A percentile compares a stretch with the other conserved stretches of the same genome.
phyloP scores from a whole-genome alignment of 345 rosid genomes.

The Populus davidiana region DNA sequence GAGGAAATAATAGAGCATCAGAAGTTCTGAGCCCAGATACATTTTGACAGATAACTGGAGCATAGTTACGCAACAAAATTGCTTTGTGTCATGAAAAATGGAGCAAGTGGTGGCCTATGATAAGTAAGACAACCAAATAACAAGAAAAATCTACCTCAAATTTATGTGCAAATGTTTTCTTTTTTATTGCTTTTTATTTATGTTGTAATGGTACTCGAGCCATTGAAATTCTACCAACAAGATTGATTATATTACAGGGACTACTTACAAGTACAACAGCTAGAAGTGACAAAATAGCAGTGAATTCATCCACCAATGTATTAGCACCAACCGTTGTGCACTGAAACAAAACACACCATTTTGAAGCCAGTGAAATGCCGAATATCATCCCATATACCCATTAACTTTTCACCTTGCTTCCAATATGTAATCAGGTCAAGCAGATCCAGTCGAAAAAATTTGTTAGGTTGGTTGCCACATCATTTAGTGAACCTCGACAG shows the following conservation, averaged over 20 bases:
- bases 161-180: not conserved
- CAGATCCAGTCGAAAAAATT: constrained; percentile 14
- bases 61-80: no score
- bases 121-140: not conserved
- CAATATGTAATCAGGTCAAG: not conserved
- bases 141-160: not conserved
- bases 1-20: not conserved
- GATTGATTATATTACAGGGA: not conserved
- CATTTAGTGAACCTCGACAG: not conserved
- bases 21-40: not conserved
- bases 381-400: constrained; percentile 4
- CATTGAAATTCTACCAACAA: not conserved
- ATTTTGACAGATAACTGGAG: no score
- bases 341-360: not conserved
- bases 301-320: not conserved
- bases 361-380: not conserved
- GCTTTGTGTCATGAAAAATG: no score
- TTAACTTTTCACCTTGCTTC: constrained; percentile 1
- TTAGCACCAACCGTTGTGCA: not conserved
- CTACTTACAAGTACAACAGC: not conserved
- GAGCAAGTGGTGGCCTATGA: not conserved
- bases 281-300: not conserved
- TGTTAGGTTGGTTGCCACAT: no score
- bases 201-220: not conserved
- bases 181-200: no score